Evolutionary conservation across 139 green algal genomes (phyloP).

Genomic region (Pycnococcus provasolii): DNA sequence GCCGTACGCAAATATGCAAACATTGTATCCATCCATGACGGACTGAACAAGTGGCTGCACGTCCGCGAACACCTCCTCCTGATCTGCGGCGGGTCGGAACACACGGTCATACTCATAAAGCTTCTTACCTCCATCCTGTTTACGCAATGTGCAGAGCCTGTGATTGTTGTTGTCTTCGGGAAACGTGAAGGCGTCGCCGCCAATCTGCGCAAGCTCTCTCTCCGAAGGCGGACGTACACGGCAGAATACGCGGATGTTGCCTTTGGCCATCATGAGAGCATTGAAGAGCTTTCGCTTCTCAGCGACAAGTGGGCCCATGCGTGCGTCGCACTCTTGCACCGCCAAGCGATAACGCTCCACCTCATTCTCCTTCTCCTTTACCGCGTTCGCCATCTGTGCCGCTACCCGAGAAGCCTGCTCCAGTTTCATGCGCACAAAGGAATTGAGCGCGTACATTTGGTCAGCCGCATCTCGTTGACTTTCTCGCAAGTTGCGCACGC

Average conservation of each 20-base stretch:
- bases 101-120: slow-evolving; percentile 47
- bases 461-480: no score
- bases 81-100: slow-evolving; percentile 55
- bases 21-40: slow-evolving; percentile 81
- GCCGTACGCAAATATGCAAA: slow-evolving; percentile 48
- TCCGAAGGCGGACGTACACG: slow-evolving; percentile 13
- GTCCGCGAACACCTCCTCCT: slow-evolving; percentile 76
- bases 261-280: not conserved
- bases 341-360: no score
- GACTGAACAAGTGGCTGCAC: slow-evolving; percentile 74
- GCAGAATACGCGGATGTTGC: slow-evolving; percentile 36
- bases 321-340: no score
- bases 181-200: slow-evolving; percentile 2
- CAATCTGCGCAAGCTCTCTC: not conserved
- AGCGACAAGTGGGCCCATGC: no score
- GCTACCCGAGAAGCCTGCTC: no score
- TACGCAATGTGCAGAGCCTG: not conserved
- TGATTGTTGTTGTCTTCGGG: slow-evolving; percentile 11
- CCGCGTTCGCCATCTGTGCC: no score
- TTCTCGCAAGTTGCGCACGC: no score
- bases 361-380: no score
- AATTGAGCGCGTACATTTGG: no score
- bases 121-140: not conserved
- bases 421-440: no score
- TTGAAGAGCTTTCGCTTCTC: no score